phyloP scores from a whole-genome alignment of 2,329 filamentous ascomycete genomes.

The Huntiella abstrusa region DNA sequence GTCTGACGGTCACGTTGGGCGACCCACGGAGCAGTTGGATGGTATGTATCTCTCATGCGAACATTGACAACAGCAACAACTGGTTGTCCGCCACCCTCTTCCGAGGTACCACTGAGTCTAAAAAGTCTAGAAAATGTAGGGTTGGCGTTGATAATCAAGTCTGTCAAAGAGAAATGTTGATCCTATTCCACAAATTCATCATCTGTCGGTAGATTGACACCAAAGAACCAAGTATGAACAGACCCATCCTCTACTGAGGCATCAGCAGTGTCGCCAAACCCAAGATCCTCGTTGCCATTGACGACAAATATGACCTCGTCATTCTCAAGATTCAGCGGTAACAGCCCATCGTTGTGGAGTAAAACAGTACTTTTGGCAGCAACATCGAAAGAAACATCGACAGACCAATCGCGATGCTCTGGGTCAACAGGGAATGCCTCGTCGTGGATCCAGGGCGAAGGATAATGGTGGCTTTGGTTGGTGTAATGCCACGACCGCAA shows the following conservation, averaged over 20 bases:
- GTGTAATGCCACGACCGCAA: constrained; percentile 42
- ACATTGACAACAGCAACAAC: too few relatives aligned
- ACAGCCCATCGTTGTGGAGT: constrained; percentile 42
- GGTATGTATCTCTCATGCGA: constrained; percentile 37
- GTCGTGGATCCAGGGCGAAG: constrained; percentile 28
- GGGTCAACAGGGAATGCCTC: not conserved
- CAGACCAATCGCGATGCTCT: constrained; percentile 16
- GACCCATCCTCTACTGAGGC: too few relatives aligned
- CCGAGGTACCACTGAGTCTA: too few relatives aligned
- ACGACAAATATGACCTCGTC: constrained; percentile 23
- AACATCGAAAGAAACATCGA: constrained; percentile 35
- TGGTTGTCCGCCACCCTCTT: too few relatives aligned
- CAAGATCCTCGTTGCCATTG: not conserved
- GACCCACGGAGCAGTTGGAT: constrained; percentile 29
- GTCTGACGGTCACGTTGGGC: constrained; percentile 32
- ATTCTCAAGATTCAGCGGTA: constrained; percentile 34
- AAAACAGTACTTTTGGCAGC: constrained; percentile 41
- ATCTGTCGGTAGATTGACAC: too few relatives aligned
- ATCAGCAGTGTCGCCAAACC: too few relatives aligned
- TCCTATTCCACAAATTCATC: too few relatives aligned
- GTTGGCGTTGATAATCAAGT: not conserved
- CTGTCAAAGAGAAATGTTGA: not conserved
- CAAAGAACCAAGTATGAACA: too few relatives aligned
- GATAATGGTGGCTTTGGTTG: constrained; percentile 30
- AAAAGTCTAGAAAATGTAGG: too few relatives aligned